Evolutionary conservation across 2,329 filamentous ascomycete genomes (phyloP), one percentile per base, ranked within the genome.

Genomic region (Aspergillus chevalieri): DNA sequence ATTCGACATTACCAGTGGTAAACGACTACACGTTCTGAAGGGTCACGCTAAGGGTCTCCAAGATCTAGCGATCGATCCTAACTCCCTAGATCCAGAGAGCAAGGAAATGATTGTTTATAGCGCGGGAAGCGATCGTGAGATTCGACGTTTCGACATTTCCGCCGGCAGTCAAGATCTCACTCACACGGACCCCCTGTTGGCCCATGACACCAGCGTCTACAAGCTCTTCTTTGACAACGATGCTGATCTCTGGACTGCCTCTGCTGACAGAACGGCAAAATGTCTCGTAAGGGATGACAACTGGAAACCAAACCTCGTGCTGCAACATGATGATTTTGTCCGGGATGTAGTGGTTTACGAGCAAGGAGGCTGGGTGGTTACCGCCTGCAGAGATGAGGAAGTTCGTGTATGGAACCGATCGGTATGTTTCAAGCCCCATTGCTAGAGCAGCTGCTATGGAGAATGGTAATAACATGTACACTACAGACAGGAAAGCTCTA

Each of bases 141-240:
- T 97, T 54, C 83, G 89, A 15, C 81, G 84, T 26, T 96, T 72
- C 51, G 55, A 61, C 49, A 52, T 73, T 14, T 58, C 66, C 24
- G 49, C 48, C 17, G 65, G 52, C 44, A 65, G 61, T 36, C 57
- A 60, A 36, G 61, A 63, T n/a, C 47, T 65, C 83, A 82, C 56
- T 80, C 84, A 62, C 80, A 80, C 52, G 72, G 84, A 66, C 69
- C 62, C 80, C 2, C 84, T 96, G 46, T 71, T 86, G 43, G 85
- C 85, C 54, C 93, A 98, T 68, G 89, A 96, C 58, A 98, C 93
- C 1, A 93, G 87, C 57, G 83, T 98, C 8, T 94, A 95, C 70
- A 84, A 81, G 56, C 72, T 97, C 12, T 74, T 80, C 17, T 95
- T 95, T 59, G 86, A 90, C 55, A 69, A 70, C 4, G 81, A 83